These are phyloP conservation scores for Candida anglica DNA, from an alignment of 805 yeast genomes.

Conservation along the genomic window DNA sequence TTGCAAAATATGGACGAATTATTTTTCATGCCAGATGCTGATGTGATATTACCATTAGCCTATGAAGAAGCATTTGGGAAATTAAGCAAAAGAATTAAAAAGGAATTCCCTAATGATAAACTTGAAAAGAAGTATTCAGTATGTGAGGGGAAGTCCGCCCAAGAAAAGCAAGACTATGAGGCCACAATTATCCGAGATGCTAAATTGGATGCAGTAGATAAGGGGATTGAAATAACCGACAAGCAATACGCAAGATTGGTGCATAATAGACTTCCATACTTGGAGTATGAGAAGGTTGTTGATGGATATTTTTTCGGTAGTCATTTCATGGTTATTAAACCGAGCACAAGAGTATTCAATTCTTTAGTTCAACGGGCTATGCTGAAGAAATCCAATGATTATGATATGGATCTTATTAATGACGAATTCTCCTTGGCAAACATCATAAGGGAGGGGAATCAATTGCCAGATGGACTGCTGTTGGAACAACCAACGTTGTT, in stretches of 20 bases:
- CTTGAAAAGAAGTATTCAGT: not conserved
- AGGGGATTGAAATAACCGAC: not conserved
- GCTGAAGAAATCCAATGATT: conserved; percentile 30
- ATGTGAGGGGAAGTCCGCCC: not conserved
- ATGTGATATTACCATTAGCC: conserved; percentile 44
- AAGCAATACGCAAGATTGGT: not conserved
- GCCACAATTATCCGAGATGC: not conserved
- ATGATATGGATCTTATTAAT: conserved; percentile 53
- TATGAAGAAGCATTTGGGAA: conserved; percentile 20
- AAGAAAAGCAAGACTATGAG: not conserved
- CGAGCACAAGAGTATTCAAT: conserved; percentile 28
- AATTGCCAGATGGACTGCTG: no score
- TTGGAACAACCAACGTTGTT: conserved; percentile 18
- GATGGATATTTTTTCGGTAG: conserved; percentile 27
- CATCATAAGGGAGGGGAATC: conserved; percentile 2
- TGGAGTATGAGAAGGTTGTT: not conserved
- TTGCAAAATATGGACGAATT: conserved; percentile 40
- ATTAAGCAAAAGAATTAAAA: not conserved
- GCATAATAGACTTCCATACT: not conserved
- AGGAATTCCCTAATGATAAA: not conserved
- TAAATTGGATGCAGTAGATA: not conserved
- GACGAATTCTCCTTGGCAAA: conserved; percentile 25
- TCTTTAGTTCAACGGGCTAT: conserved; percentile 13
- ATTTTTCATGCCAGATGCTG: conserved; percentile 45
- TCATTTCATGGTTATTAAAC: conserved; percentile 60